Evolutionary conservation across 441 rosid species (phyloP).

Genomic region (Gossypium schwendimanii): DNA sequence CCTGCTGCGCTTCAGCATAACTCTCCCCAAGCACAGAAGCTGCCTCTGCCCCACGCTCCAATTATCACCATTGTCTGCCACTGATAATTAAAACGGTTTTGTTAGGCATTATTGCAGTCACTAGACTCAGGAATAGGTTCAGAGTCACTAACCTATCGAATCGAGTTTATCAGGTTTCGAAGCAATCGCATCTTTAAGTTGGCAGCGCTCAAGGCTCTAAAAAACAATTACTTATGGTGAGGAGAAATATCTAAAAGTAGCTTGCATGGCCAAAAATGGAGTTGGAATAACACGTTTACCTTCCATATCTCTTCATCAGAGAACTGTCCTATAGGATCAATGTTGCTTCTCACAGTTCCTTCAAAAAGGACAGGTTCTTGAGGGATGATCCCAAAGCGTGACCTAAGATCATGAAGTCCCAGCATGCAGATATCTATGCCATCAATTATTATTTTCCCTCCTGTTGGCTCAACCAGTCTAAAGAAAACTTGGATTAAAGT

Average conservation of each 20-base stretch:
- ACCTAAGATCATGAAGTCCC: conserved; percentile 86
- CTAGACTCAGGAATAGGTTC: not conserved
- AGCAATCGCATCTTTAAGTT: conserved; percentile 68
- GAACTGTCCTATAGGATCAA: conserved; percentile 71
- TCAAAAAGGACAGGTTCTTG: conserved; percentile 96
- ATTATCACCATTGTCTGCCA: conserved; percentile 80
- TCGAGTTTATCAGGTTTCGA: conserved; percentile 81
- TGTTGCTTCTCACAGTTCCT: conserved; percentile 87
- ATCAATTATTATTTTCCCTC: conserved; percentile 69
- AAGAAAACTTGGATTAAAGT: conserved; percentile 86
- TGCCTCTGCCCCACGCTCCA: conserved; percentile 99
- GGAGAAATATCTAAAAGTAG: not conserved
- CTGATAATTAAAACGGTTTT: conserved; percentile 24
- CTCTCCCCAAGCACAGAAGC: conserved; percentile 81
- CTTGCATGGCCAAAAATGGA: not conserved
- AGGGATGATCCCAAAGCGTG: conserved; percentile 90
- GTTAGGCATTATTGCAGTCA: not conserved
- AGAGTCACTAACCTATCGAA: conserved; percentile 43
- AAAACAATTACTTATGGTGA: conserved; percentile 1
- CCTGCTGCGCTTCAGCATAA: conserved; percentile 70
- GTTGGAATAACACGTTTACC: conserved; percentile 28
- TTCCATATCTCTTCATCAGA: conserved; percentile 89
- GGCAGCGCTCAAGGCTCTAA: conserved; percentile 86
- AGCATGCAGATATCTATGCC: conserved; percentile 63
- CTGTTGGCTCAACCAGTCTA: conserved; percentile 81